phyloP scores from a whole-genome alignment of 2,329 filamentous ascomycete genomes.

The Nemania abortiva region DNA sequence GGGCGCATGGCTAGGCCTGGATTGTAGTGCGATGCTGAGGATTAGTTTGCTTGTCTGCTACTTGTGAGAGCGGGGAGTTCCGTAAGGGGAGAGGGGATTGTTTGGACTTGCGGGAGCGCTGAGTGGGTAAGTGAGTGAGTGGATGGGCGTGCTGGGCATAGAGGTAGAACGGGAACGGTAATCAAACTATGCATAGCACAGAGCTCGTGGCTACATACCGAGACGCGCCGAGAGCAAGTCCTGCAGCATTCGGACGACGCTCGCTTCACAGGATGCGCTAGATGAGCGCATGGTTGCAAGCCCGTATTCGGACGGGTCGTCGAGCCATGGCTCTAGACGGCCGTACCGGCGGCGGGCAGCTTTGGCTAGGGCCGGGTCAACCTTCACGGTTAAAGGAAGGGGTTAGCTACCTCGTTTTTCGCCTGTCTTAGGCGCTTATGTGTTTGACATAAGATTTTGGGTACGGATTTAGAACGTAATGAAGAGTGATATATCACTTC shows the following conservation, averaged over 20 bases:
- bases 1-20: neutral
- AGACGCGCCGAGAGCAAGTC: neutral
- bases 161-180: no score
- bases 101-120: neutral
- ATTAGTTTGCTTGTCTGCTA: neutral
- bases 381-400: neutral
- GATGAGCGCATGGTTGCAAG: slow-evolving; percentile 55
- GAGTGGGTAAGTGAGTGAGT: neutral
- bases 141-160: neutral
- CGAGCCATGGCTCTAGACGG: slow-evolving; percentile 61
- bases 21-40: neutral
- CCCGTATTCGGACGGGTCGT: slow-evolving; percentile 63
- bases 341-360: slow-evolving; percentile 60
- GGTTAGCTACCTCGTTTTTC: neutral
- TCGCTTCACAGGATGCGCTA: neutral
- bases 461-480: neutral
- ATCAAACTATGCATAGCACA: neutral
- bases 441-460: neutral
- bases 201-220: neutral
- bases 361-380: slow-evolving; percentile 53
- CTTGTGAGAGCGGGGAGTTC: neutral
- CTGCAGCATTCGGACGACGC: neutral
- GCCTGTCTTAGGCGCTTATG: neutral
- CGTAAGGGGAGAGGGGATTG: no score
- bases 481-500: no score